Percentiles rank a stretch among this genome's conserved stretches.
These are phyloP conservation scores for Colletotrichum sp. DNA, from an alignment of 2,329 filamentous ascomycete species.

Conservation along the genomic window DNA sequence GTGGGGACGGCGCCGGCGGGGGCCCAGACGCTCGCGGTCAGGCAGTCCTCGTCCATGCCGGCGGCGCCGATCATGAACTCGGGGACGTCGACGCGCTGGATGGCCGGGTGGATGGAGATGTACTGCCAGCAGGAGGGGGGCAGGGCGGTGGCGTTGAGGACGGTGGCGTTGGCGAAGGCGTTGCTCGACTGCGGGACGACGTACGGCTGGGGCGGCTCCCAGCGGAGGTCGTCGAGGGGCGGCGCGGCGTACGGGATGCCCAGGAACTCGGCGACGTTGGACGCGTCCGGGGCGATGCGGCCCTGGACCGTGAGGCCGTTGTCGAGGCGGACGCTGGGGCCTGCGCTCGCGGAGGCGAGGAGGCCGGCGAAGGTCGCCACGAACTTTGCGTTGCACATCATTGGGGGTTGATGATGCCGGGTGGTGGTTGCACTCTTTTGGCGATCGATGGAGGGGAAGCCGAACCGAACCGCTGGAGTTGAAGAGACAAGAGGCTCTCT, in stretches of 20 bases:
- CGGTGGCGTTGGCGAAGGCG: constrained; percentile 7
- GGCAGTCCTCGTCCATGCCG: constrained; percentile 60
- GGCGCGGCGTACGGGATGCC: constrained; percentile 62
- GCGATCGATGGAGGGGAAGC: neutral
- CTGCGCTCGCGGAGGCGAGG: constrained; percentile 7
- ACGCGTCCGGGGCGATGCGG: constrained; percentile 5
- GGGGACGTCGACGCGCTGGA: constrained; percentile 13
- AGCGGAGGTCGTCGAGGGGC: constrained; percentile 56
- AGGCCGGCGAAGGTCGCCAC: constrained; percentile 7
- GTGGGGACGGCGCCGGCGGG: constrained; percentile 1
- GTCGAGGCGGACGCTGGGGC: constrained; percentile 4
- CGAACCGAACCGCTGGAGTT: neutral
- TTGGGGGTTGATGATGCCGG: neutral
- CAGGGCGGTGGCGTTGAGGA: constrained; percentile 5
- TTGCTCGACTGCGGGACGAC: neutral
- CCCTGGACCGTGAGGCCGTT: constrained; percentile 13
- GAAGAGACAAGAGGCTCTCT: neutral
- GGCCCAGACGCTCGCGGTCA: constrained; percentile 58
- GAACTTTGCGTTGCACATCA: constrained; percentile 15
- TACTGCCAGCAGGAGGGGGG: constrained; percentile 19
- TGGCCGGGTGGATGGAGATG: constrained; percentile 16
- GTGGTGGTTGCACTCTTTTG: neutral
- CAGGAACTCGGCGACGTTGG: constrained; percentile 24
- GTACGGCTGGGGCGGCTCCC: constrained; percentile 36
- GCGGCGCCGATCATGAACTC: constrained; percentile 20